Evolutionary conservation across 2,329 filamentous ascomycete species (phyloP), one percentile per base, ranked within the genome.

Genomic region (Bertia moriformis): DNA sequence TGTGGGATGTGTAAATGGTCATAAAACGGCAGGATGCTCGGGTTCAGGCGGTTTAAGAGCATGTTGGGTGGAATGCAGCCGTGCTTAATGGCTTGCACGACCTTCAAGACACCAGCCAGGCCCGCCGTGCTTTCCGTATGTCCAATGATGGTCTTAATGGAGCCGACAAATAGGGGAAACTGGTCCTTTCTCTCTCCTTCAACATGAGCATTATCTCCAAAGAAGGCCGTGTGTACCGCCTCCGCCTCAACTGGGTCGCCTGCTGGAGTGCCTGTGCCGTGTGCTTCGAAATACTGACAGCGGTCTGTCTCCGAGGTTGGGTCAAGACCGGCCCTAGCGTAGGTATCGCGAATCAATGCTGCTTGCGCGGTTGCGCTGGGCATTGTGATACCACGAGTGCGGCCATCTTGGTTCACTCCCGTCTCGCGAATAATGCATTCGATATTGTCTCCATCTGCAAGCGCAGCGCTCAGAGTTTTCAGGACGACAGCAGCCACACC

Each of bases 311-410:
- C 47, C 4, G 38, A 38, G 3, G 18, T 33, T 0, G 55, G 45
- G 39, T 68, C 55, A 2, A 66, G 53, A 2, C 60, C 69, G 0
- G 66, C 53, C 4, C 49, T 52, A 1, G 33, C 41, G 45, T 73
- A 73, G 0, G 63, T 65, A 4, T 53, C 50, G 30, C 51, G 51
- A 41, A 71, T 71, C 1, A 71, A 47, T 0, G 40, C 42, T 1
- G 57, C 53, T 46, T 73, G 70, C 1, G 66, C 62, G 2, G 49
- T 40, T 1, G 54, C 48, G 39, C 56, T 72, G 0, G 73, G 73
- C 50, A 71, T 61, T 0, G 71, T 75, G 41, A 77, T 66, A 0
- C 71, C 71, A n/a, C 53, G 30, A 44, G 68, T 61, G 20, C 51
- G 54, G 12, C 71, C 72, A 45, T 76, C 70, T 18, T 61, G 61